Base-by-base conservation (phyloP, 176 grass and related monocot species). In the Themeda triandra region DNA sequence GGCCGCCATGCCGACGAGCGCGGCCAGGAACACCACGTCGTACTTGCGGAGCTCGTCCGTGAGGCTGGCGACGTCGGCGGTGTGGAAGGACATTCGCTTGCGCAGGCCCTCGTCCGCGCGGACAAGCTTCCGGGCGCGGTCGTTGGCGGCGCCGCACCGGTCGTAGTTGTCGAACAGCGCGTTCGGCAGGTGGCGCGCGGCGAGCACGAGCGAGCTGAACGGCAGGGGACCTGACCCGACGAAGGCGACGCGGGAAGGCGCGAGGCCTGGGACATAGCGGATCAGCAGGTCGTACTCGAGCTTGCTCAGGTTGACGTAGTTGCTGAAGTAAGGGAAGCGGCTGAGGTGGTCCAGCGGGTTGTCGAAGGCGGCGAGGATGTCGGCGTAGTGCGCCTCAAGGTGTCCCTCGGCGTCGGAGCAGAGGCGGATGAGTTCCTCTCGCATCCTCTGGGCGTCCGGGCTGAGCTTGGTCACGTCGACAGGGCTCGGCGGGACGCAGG, bases 11-110 rank as follows among this genome's bases (percentile, higher is more conserved):
- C 92, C 94, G 2, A 97, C 92, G 23, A 97, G 90, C 30, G 94
- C 92, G 0, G 94, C 94, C 10, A 97, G 80, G 88, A 97, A 97
- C 25, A 97, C 92, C 3, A 94, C 92, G 64, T 94, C 92, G 76
- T 91, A 92, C 40, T 49, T 24, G 3, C 77, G 44, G 77, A 97
- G 74, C 23, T 79, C 88, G 5, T 75, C 30, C 2, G 84, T 33
- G 13, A 90, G 67, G 24, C 48, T 23, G 39, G 91, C 80, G 28
- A 94, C 90, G 85, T 97, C 95, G 1, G 46, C 83, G 2, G 95
- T 97, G 81, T 76, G 90, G 84, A 97, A 97, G 46, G 86, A 67
- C 81, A 97, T 79, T 10, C 95, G 83, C 35, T 37, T 19, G 37
- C 42, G 69, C 63, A 91, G n/a, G 31, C 80, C 88, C 39, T 72